Percentiles rank a stretch among this genome's conserved stretches.
These are phyloP conservation scores for Vitis labrusca DNA, from an alignment of 164 flowering plant species.

Conservation along the genomic window DNA sequence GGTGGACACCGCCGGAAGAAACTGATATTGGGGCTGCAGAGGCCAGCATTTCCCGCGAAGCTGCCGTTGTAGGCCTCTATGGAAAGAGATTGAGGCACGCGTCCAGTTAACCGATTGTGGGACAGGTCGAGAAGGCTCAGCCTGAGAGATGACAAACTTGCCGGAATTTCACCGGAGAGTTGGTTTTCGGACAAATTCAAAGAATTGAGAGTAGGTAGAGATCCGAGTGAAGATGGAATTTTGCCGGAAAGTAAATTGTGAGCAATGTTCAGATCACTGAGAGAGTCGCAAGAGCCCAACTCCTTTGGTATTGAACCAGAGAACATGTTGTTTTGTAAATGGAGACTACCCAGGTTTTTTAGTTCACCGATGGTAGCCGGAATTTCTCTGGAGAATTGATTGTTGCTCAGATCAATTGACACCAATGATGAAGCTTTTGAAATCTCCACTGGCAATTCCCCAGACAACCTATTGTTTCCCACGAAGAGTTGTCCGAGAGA, in stretches of 20 bases:
- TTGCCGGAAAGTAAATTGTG: conserved; percentile 52
- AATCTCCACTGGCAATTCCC: conserved; percentile 62
- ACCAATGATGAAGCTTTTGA: conserved; percentile 37
- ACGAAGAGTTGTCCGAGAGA: conserved; percentile 32
- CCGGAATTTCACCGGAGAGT: conserved; percentile 66
- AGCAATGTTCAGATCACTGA: conserved; percentile 61
- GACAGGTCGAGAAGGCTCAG: conserved; percentile 76
- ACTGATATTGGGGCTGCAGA: conserved; percentile 46
- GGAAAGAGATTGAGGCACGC: conserved; percentile 51
- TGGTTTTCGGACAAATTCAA: conserved; percentile 64
- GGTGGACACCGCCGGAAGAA: conserved; percentile 43
- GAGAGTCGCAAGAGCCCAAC: conserved; percentile 44
- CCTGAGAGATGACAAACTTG: conserved; percentile 44
- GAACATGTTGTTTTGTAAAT: conserved; percentile 47
- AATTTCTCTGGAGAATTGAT: conserved; percentile 52
- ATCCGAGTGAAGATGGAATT: conserved; percentile 60
- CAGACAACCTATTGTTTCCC: conserved; percentile 50
- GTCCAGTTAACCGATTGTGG: conserved; percentile 53
- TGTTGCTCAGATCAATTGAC: conserved; percentile 46
- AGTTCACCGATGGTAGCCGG: conserved; percentile 56
- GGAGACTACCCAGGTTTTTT: conserved; percentile 33
- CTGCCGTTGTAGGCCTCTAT: conserved; percentile 52
- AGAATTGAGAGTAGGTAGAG: conserved; percentile 49
- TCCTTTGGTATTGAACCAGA: conserved; percentile 59
- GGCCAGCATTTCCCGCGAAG: conserved; percentile 61